Percentiles rank a stretch among this genome's conserved stretches.
These are phyloP conservation scores for Zygotorulaspora sp. DNA, from an alignment of 805 yeast genomes.

Conservation along the genomic window DNA sequence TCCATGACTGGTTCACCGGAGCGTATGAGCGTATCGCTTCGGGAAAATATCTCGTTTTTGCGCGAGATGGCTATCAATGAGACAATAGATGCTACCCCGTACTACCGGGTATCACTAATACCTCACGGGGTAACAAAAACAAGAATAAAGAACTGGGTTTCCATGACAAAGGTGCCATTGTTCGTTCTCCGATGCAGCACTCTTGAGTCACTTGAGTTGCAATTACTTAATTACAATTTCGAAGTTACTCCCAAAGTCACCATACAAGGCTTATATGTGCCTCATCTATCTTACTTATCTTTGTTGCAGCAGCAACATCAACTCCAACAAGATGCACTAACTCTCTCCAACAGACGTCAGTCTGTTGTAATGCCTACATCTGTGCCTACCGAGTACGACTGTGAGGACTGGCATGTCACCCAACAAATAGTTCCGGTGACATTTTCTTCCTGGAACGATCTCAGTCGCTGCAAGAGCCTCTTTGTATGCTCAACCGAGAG, in stretches of 20 bases:
- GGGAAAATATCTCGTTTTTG: constrained; percentile 17
- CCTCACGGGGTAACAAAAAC: constrained; percentile 23
- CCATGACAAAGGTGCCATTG: constrained; percentile 16
- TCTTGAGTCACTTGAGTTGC: constrained; percentile 18
- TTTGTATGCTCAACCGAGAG: background rate
- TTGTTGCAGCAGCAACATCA: constrained; percentile 5
- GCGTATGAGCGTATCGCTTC: constrained; percentile 10
- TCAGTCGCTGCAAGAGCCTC: constrained; percentile 14
- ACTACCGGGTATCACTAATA: constrained; percentile 22
- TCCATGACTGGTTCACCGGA: constrained; percentile 15
- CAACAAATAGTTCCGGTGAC: constrained; percentile 18
- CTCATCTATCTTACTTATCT: constrained; percentile 21
- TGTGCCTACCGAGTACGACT: background rate
- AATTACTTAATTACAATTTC: constrained; percentile 9
- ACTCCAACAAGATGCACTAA: constrained; percentile 3
- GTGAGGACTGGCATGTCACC: background rate
- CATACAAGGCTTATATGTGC: constrained; percentile 27
- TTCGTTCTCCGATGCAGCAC: constrained; percentile 21
- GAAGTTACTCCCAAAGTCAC: constrained; percentile 11
- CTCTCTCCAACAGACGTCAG: constrained; percentile 3
- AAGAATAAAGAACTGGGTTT: constrained; percentile 26
- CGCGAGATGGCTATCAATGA: constrained; percentile 19
- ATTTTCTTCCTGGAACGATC: constrained; percentile 29
- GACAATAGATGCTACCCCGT: constrained; percentile 26
- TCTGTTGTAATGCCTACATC: constrained; percentile 1